Evolutionary conservation across 805 yeast genomes (phyloP).

Genomic region (Candida ipomoeae): DNA sequence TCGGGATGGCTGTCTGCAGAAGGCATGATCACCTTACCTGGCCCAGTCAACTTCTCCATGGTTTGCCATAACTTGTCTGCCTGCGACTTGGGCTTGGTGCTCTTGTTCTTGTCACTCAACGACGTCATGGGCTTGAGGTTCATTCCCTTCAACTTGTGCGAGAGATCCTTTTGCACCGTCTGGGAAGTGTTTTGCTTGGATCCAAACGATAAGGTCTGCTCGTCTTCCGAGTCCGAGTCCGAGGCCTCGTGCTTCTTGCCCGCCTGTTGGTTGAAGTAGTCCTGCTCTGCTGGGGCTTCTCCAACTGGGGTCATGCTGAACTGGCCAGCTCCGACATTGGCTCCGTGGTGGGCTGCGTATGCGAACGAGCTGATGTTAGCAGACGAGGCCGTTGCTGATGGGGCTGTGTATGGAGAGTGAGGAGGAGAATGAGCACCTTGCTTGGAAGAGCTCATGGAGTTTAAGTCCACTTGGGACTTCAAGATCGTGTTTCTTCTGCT

Average conservation of each 20-base stretch:
- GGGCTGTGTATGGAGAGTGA: slow-evolving; percentile 72
- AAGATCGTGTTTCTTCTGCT: slow-evolving; percentile 34
- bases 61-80: slow-evolving; percentile 79
- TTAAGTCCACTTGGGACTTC: slow-evolving; percentile 31
- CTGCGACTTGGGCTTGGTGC: slow-evolving; percentile 20
- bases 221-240: slow-evolving; percentile 43
- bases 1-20: slow-evolving; percentile 54
- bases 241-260: slow-evolving; percentile 8
- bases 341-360: slow-evolving; percentile 29
- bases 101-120: slow-evolving; percentile 13
- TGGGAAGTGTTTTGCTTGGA: slow-evolving; percentile 41
- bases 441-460: slow-evolving; percentile 9
- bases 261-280: slow-evolving; percentile 36
- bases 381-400: slow-evolving; percentile 69
- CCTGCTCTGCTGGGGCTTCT: slow-evolving; percentile 28
- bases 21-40: slow-evolving; percentile 78
- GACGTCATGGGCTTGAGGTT: slow-evolving; percentile 38
- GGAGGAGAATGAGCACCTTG: slow-evolving; percentile 24
- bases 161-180: slow-evolving; percentile 47
- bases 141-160: slow-evolving; percentile 36
- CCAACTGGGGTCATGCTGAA: slow-evolving; percentile 37
- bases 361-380: slow-evolving; percentile 54
- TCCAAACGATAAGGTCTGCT: slow-evolving; percentile 55
- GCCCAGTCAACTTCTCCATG: slow-evolving; percentile 80
- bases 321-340: slow-evolving; percentile 19